A percentile compares a stretch with the other conserved stretches of the same genome.
Conservation (phyloP, 164 flowering plant species). For the Amborella trichopoda region DNA sequence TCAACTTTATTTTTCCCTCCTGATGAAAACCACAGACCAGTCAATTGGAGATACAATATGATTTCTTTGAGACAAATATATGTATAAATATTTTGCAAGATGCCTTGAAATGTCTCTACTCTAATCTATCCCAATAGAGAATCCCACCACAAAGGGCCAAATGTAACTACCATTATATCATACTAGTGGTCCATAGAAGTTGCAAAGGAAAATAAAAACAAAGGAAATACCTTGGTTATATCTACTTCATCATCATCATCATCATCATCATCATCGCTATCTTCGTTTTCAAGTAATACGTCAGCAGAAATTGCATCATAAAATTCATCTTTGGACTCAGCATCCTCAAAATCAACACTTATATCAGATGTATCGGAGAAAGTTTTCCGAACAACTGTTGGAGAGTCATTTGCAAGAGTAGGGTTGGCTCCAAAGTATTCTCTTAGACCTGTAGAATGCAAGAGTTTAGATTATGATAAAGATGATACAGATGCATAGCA, state of each 20-base stretch:
- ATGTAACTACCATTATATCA: not conserved
- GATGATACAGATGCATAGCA: too few species aligned
- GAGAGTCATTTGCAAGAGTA: constrained; percentile 24
- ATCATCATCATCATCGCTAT: constrained; percentile 38
- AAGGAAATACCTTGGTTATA: constrained; percentile 1
- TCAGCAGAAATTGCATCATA: constrained; percentile 79
- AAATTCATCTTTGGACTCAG: constrained; percentile 49
- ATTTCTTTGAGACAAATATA: too few species aligned
- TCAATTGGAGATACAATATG: too few species aligned
- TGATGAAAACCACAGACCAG: constrained; percentile 18
- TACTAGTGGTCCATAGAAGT: not conserved
- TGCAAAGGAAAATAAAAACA: too few species aligned
- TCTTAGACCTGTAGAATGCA: constrained; percentile 46
- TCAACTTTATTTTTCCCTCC: constrained; percentile 58
- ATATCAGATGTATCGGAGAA: constrained; percentile 25
- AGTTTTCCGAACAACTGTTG: constrained; percentile 33
- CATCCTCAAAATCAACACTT: constrained; percentile 39
- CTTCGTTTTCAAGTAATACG: constrained; percentile 60
- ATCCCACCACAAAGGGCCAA: too few species aligned
- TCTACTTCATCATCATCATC: not conserved
- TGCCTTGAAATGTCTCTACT: too few species aligned
- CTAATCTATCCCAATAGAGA: too few species aligned
- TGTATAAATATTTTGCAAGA: too few species aligned
- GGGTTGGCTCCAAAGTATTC: constrained; percentile 86
- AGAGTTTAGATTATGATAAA: too few species aligned